Evolutionary conservation across 1,284 basidiomycete genomes (phyloP).

Genomic region (Rhizoctonia solani): DNA sequence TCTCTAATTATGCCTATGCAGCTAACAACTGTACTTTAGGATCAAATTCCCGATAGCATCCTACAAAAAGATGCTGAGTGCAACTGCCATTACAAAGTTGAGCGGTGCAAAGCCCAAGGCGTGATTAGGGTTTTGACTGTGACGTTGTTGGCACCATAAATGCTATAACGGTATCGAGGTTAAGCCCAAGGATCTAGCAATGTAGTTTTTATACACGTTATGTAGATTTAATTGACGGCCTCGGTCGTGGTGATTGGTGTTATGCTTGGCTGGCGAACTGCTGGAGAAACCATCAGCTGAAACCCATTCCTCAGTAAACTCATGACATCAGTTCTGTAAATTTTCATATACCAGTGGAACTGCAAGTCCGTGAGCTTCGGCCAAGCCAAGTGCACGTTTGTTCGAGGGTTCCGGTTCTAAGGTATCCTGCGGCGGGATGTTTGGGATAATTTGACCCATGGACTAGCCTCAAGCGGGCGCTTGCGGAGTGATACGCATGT

Average conservation of each 20-base stretch:
- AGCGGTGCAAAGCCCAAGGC: conserved; percentile 10
- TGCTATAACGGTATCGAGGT: neutral
- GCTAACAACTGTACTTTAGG: conserved; percentile 49
- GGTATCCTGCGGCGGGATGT: neutral
- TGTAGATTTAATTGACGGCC: too few species aligned
- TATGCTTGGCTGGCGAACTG: neutral
- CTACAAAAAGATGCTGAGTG: conserved; percentile 20
- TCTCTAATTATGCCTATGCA: conserved; percentile 1
- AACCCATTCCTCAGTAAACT: neutral
- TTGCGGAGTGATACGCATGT: conserved; percentile 24
- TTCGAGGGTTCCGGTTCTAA: too few species aligned
- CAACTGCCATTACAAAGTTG: conserved; percentile 1
- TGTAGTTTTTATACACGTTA: neutral
- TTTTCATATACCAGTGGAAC: neutral
- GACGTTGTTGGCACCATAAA: neutral
- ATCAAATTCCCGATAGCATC: conserved; percentile 82
- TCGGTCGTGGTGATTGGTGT: too few species aligned
- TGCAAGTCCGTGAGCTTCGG: too few species aligned
- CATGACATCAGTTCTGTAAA: neutral
- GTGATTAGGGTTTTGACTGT: neutral
- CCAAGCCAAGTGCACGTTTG: too few species aligned
- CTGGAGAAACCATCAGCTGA: neutral
- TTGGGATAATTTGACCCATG: conserved; percentile 17
- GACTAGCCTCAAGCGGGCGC: conserved; percentile 8
- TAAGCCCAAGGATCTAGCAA: neutral